Conservation (phyloP, 2,329 filamentous ascomycete genomes). For the Pseudogymnoascus sp. region DNA sequence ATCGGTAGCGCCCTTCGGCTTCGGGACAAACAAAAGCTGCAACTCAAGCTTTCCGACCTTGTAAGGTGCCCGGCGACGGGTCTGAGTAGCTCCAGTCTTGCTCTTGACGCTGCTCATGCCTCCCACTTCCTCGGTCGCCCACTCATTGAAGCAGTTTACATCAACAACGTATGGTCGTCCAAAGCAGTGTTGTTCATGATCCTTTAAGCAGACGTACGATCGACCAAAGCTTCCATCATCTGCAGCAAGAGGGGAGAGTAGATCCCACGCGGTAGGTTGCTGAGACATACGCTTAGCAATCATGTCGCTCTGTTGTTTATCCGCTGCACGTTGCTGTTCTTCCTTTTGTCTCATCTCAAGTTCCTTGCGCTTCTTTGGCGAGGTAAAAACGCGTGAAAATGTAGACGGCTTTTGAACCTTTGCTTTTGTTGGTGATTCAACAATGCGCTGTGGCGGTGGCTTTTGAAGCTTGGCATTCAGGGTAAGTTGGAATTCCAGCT, state of each 20-base stretch:
- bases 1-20: constrained; percentile 76
- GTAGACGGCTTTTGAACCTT: constrained; percentile 63
- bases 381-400: constrained; percentile 87
- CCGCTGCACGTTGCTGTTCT: constrained; percentile 66
- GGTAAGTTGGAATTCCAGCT: constrained; percentile 97
- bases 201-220: constrained; percentile 87
- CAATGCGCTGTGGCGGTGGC: constrained; percentile 53
- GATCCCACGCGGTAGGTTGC: constrained; percentile 73
- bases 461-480: constrained; percentile 91
- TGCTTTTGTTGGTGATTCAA: constrained; percentile 55
- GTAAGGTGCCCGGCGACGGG: constrained; percentile 85
- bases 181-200: constrained; percentile 82
- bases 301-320: constrained; percentile 56
- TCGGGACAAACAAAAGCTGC: constrained; percentile 89
- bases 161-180: constrained; percentile 83
- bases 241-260: constrained; percentile 77
- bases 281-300: constrained; percentile 54
- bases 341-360: constrained; percentile 77
- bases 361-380: constrained; percentile 94
- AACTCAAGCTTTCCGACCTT: constrained; percentile 91
- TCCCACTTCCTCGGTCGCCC: constrained; percentile 79
- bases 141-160: constrained; percentile 95
- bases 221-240: constrained; percentile 91
- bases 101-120: constrained; percentile 86
- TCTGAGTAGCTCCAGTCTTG: constrained; percentile 67